Evolutionary conservation across 2,329 filamentous ascomycete species (phyloP).

Genomic region (Monilinia polystroma): DNA sequence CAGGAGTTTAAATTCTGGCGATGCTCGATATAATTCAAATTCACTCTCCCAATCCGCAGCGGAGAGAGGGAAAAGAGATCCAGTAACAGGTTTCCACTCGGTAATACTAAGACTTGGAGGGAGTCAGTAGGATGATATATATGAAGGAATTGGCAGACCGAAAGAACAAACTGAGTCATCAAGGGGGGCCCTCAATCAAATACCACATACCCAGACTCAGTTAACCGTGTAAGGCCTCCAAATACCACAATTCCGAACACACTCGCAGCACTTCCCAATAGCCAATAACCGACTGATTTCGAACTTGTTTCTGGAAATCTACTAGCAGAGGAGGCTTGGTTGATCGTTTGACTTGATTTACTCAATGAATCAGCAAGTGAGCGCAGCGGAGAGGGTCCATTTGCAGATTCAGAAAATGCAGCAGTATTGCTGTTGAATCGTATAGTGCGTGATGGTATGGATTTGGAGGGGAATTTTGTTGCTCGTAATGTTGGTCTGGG

Average conservation of each 20-base stretch:
- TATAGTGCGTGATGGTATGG: slow-evolving; percentile 30
- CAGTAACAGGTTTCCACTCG: slow-evolving; percentile 97
- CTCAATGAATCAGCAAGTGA: slow-evolving; percentile 16
- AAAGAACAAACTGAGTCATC: neutral
- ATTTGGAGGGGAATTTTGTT: slow-evolving; percentile 30
- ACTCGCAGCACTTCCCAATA: slow-evolving; percentile 84
- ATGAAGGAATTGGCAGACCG: neutral
- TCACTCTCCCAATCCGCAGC: slow-evolving; percentile 84
- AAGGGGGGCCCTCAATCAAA: slow-evolving; percentile 25
- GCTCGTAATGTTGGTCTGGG: slow-evolving; percentile 18
- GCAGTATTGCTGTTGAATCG: slow-evolving; percentile 38
- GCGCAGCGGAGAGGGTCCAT: slow-evolving; percentile 29
- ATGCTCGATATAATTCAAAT: slow-evolving; percentile 87
- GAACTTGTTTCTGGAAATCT: slow-evolving; percentile 56
- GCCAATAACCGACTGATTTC: slow-evolving; percentile 85
- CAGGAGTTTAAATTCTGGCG: slow-evolving; percentile 87
- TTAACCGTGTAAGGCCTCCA: slow-evolving; percentile 88
- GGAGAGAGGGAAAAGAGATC: slow-evolving; percentile 79
- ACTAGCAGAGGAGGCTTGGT: neutral
- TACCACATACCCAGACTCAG: slow-evolving; percentile 78
- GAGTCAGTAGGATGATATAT: neutral
- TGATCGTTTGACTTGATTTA: slow-evolving; percentile 33
- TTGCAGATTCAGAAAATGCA: slow-evolving; percentile 15
- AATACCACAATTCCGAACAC: slow-evolving; percentile 98
- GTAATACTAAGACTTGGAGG: slow-evolving; percentile 77